These are phyloP conservation scores for Boechera stricta DNA, from an alignment of 345 rosid species.

Conservation along the genomic window DNA sequence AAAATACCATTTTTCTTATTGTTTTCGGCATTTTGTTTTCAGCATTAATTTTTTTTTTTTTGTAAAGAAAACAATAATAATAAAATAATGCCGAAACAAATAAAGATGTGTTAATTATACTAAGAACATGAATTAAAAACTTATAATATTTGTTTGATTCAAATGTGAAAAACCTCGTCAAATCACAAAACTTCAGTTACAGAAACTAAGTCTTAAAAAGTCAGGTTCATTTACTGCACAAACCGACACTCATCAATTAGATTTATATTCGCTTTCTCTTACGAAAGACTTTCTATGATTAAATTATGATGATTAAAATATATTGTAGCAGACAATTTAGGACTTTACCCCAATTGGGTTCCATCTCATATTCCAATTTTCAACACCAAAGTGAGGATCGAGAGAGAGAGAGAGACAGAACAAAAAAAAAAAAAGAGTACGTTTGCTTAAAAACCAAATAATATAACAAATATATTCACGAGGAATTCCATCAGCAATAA, in stretches of 20 bases:
- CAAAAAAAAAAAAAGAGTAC: background rate
- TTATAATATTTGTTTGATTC: background rate
- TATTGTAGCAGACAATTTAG: constrained; percentile 45
- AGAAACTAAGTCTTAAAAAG: background rate
- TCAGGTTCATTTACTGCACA: constrained; percentile 31
- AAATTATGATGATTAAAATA: constrained; percentile 14
- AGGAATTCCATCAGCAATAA: constrained; percentile 25
- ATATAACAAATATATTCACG: constrained; percentile 8
- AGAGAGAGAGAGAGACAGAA: constrained; percentile 10
- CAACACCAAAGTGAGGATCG: constrained; percentile 26
- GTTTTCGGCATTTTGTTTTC: background rate
- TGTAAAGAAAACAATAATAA: no score
- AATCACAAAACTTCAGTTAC: constrained; percentile 39
- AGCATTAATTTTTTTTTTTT: background rate
- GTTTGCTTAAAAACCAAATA: constrained; percentile 19
- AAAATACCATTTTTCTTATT: background rate
- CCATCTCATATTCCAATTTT: constrained; percentile 41
- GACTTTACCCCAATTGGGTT: constrained; percentile 46
- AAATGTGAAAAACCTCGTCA: constrained; percentile 28
- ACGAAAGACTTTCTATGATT: constrained; percentile 23
- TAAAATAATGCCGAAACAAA: no score
- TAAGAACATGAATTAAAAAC: background rate
- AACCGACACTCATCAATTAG: constrained; percentile 37
- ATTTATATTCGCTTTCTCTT: constrained; percentile 26
- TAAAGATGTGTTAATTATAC: background rate